These are phyloP conservation scores for Lipomyces japonicus DNA, from an alignment of 805 yeast genomes.

Conservation along the genomic window DNA sequence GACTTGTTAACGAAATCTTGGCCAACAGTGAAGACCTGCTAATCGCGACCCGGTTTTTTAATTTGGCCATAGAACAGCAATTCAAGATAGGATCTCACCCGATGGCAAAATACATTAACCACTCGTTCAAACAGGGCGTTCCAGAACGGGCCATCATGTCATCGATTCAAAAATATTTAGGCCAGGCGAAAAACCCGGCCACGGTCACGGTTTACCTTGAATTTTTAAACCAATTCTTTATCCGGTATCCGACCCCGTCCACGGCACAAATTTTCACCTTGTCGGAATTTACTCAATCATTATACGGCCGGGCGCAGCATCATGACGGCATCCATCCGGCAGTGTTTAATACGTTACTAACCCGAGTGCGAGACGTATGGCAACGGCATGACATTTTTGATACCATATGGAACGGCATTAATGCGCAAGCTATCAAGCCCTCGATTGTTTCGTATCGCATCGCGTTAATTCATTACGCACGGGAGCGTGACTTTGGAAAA, in stretches of 20 bases:
- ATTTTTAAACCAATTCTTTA: conserved; percentile 6
- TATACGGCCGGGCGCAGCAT: not conserved
- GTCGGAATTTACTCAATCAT: not conserved
- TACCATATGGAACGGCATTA: conserved; percentile 9
- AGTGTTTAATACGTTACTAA: conserved; percentile 8
- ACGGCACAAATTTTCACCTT: not conserved
- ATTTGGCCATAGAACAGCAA: conserved; percentile 2
- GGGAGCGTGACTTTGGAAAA: not conserved
- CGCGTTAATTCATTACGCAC: conserved; percentile 4
- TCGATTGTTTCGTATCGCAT: conserved; percentile 17
- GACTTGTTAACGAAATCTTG: too few species aligned
- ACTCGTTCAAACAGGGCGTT: too few species aligned
- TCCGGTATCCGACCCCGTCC: not conserved
- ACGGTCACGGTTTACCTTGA: not conserved
- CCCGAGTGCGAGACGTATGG: conserved; percentile 1
- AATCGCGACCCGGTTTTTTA: conserved; percentile 10
- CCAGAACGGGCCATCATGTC: too few species aligned
- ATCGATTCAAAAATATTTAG: too few species aligned
- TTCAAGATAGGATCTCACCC: conserved; percentile 1
- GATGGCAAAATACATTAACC: too few species aligned
- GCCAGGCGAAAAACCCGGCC: too few species aligned
- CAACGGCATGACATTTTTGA: conserved; percentile 6
- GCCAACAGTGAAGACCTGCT: conserved; percentile 1
- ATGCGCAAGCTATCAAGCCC: conserved; percentile 5
- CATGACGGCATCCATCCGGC: not conserved